Evolutionary conservation across 306 rosid species (phyloP).

Genomic region (Sophora flavescens): DNA sequence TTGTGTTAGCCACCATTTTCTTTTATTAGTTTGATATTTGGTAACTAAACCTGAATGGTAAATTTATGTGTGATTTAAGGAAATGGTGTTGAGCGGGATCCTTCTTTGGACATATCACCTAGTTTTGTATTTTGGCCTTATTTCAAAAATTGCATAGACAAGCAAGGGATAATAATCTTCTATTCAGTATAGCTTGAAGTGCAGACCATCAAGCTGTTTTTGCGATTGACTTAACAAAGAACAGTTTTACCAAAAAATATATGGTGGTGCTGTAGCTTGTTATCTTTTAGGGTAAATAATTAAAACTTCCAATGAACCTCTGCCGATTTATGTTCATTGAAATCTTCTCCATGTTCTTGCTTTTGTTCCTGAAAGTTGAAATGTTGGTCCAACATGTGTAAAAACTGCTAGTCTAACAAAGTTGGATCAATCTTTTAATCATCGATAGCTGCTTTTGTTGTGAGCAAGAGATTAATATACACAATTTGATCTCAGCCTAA

Average conservation of each 20-base stretch:
- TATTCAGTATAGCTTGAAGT: slow-evolving; percentile 15
- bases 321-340: background rate
- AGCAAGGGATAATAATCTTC: slow-evolving; percentile 32
- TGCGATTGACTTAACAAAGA: slow-evolving; percentile 1
- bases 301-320: background rate
- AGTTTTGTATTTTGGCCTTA: slow-evolving; percentile 25
- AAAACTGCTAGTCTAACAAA: too few species aligned
- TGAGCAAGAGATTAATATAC: background rate
- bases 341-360: slow-evolving; percentile 24
- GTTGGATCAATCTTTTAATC: too few species aligned
- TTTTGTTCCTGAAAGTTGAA: background rate
- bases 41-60: too few species aligned
- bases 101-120: slow-evolving; percentile 27
- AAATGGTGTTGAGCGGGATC: slow-evolving; percentile 8
- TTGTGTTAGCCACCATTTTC: slow-evolving; percentile 26
- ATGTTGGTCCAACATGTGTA: slow-evolving; percentile 4
- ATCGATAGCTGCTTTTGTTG: background rate
- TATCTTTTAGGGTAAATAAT: slow-evolving; percentile 15
- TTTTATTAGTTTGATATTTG: slow-evolving; percentile 26
- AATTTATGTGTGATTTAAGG: slow-evolving; percentile 36
- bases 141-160: slow-evolving; percentile 17
- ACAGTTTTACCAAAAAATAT: background rate
- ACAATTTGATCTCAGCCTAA: slow-evolving; percentile 15
- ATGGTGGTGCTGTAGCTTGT: background rate
- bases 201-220: slow-evolving; percentile 9